A percentile compares a stretch with the other conserved stretches of the same genome.
Evolutionary conservation across 192 early-diverging fungal species (phyloP).

Genomic region (Backusella luteola): DNA sequence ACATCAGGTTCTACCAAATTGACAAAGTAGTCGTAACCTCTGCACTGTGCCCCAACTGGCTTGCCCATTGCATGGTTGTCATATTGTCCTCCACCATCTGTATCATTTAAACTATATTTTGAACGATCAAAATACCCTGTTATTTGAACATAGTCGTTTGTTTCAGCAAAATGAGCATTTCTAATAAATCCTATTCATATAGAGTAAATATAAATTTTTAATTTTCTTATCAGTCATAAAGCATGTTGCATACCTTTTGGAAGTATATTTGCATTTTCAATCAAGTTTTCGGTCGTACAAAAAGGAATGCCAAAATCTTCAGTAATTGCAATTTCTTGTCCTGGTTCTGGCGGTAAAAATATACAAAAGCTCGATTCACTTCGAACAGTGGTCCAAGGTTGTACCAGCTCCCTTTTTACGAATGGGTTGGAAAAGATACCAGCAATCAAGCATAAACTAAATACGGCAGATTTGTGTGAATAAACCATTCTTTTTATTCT

Average conservation of each 20-base stretch:
- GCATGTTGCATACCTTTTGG: slow-evolving; percentile 17
- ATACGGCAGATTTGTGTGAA: not conserved
- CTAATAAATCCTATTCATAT: slow-evolving; percentile 40
- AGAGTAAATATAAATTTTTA: not conserved
- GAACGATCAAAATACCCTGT: slow-evolving; percentile 46
- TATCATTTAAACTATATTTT: slow-evolving; percentile 29
- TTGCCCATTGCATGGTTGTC: slow-evolving; percentile 36
- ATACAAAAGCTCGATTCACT: slow-evolving; percentile 39
- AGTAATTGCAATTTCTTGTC: slow-evolving; percentile 35
- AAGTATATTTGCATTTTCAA: slow-evolving; percentile 31
- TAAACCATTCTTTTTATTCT: not conserved
- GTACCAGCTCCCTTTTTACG: not conserved
- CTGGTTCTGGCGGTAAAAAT: slow-evolving; percentile 43
- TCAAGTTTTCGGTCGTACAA: slow-evolving; percentile 29
- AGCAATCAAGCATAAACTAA: not conserved
- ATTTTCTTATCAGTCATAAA: not conserved
- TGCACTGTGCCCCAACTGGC: slow-evolving; percentile 25
- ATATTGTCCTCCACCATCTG: slow-evolving; percentile 49
- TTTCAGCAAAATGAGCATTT: slow-evolving; percentile 34
- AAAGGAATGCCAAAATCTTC: slow-evolving; percentile 43
- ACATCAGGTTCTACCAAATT: slow-evolving; percentile 27
- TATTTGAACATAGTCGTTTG: slow-evolving; percentile 43
- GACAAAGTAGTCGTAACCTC: slow-evolving; percentile 32
- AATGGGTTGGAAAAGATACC: not conserved
- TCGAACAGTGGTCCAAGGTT: not conserved